A percentile compares a stretch with the other conserved stretches of the same genome.
phyloP scores from a whole-genome alignment of 495 filamentous ascomycete genomes.

The Xylona heveae region DNA sequence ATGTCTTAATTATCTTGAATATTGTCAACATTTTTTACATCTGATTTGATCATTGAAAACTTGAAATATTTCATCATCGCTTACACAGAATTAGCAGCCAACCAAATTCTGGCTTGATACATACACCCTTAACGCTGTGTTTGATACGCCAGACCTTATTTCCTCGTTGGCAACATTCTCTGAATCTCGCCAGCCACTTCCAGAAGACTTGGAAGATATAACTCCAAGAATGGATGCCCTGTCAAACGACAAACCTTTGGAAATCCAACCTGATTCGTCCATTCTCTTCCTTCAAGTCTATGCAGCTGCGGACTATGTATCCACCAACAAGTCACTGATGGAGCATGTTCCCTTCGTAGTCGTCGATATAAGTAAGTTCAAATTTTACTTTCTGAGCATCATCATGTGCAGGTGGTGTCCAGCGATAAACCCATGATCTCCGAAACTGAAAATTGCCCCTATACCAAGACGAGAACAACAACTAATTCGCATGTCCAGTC shows the following conservation, averaged over 20 bases:
- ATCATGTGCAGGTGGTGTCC: too few relatives aligned
- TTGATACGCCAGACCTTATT: slow-evolving; percentile 37
- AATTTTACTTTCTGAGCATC: slow-evolving; percentile 1
- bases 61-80: neutral
- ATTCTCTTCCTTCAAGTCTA: slow-evolving; percentile 57
- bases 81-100: slow-evolving; percentile 44
- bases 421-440: too few relatives aligned
- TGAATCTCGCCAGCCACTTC: slow-evolving; percentile 20
- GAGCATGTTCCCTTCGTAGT: slow-evolving; percentile 44
- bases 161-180: slow-evolving; percentile 43
- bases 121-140: slow-evolving; percentile 32
- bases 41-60: neutral
- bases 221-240: slow-evolving; percentile 2
- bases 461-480: too few relatives aligned
- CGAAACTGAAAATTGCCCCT: too few relatives aligned
- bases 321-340: slow-evolving; percentile 55
- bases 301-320: slow-evolving; percentile 69
- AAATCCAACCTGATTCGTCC: slow-evolving; percentile 21
- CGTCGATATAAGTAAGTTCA: slow-evolving; percentile 48
- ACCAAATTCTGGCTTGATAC: slow-evolving; percentile 53
- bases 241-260: slow-evolving; percentile 1
- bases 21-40: neutral
- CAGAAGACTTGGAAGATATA: neutral
- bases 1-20: slow-evolving; percentile 1
- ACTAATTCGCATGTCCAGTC: slow-evolving; percentile 19